Evolutionary conservation across 805 yeast species (phyloP), one percentile per base, ranked within the genome.

Genomic region (Trichomonascus vanleenenianus): DNA sequence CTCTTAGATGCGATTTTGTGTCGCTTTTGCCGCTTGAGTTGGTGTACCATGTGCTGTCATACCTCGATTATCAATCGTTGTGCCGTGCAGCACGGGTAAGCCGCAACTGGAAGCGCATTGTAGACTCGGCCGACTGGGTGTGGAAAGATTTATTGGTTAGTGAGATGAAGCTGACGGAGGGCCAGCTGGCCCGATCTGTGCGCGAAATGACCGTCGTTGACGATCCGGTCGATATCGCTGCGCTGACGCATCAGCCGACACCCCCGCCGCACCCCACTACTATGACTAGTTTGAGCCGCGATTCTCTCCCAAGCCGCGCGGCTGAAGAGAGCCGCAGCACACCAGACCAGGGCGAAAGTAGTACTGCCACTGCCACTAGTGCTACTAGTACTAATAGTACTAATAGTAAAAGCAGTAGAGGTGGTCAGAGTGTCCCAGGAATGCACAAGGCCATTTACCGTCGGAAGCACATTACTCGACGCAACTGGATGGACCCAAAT

Each of bases 401-500:
- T 11, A 32, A 11, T 11, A 32, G 14, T 11, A 32, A 11, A 6
- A 32, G 14, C 35, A 32, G 14, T 11, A 32, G n/a, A n/a, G n/a
- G n/a, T n/a, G n/a, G n/a, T n/a, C n/a, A n/a, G n/a, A 22, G 27
- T 19, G 18, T 3, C 25, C 9, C 22, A 8, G 27, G 44, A 8
- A 30, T 47, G 45, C 76, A 73, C 55, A 79, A 75, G 62, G 67
- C 74, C 32, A 68, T 80, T 49, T 85, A 81, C 65, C 75, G 81
- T 46, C 75, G 83, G 54, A 71, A 84, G 38, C 59, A 66, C 22
- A 61, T 75, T 8, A 77, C 84, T 33, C 70, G 78, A 36, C 67
- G 70, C 45, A 78, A 93, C 60, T 93, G 98, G 97, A 83, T 79
- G 75, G 73, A 81, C 55, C 83, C 89, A 1, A 64, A 64, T 16